These are phyloP conservation scores for Cylindricascospora bacillispora DNA, from an alignment of 1,139 yeast species.

Conservation along the genomic window DNA sequence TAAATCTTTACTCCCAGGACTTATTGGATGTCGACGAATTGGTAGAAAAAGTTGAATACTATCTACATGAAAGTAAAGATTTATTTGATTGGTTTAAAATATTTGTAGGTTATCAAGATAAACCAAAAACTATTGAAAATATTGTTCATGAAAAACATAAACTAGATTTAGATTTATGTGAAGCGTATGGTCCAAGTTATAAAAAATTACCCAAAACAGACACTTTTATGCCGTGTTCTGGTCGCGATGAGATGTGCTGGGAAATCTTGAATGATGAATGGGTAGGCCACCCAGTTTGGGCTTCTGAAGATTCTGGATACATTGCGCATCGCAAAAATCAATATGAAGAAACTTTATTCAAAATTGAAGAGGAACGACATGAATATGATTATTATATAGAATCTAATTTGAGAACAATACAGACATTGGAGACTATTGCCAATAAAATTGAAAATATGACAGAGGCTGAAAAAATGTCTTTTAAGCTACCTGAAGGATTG, in stretches of 20 bases:
- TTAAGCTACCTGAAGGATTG: slow-evolving; percentile 82
- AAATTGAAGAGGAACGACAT: slow-evolving; percentile 94
- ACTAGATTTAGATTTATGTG: slow-evolving; percentile 73
- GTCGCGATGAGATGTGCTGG: slow-evolving; percentile 99
- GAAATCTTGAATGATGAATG: slow-evolving; percentile 96
- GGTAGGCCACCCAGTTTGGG: slow-evolving; percentile 99
- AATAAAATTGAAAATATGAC: slow-evolving; percentile 90
- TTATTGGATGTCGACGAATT: slow-evolving; percentile 73
- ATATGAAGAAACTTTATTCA: slow-evolving; percentile 87
- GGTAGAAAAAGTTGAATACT: slow-evolving; percentile 74
- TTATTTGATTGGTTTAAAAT: slow-evolving; percentile 81
- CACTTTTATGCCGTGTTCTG: slow-evolving; percentile 95
- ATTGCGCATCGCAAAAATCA: slow-evolving; percentile 97
- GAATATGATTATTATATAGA: slow-evolving; percentile 95
- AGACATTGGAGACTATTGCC: slow-evolving; percentile 89
- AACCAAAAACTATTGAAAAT: slow-evolving; percentile 71
- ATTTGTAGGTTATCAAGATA: slow-evolving; percentile 78
- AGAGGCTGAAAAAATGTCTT: slow-evolving; percentile 71
- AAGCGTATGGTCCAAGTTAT: slow-evolving; percentile 85
- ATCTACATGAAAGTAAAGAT: slow-evolving; percentile 70
- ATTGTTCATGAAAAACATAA: slow-evolving; percentile 82
- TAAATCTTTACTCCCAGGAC: slow-evolving; percentile 80
- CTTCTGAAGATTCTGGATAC: slow-evolving; percentile 96
- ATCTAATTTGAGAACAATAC: slow-evolving; percentile 87
- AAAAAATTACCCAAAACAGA: slow-evolving; percentile 88